Percentiles rank a stretch among this genome's conserved stretches.
These are phyloP conservation scores for Fraxinus sp. DNA, from an alignment of 305 asterid species.

Conservation along the genomic window DNA sequence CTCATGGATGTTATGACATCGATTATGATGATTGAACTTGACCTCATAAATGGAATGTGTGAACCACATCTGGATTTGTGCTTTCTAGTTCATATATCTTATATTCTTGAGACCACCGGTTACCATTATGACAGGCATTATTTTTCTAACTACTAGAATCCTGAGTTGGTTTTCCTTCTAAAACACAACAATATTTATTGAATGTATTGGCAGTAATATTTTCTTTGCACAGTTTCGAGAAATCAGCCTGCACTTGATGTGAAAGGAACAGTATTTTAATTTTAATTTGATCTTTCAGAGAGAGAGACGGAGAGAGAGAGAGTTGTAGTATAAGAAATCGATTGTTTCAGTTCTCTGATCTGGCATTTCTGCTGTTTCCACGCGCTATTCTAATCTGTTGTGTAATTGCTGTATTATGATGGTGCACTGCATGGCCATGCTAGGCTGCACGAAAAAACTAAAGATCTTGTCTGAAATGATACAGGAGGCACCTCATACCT, in stretches of 20 bases:
- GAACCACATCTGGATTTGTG: not conserved
- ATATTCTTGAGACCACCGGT: not conserved
- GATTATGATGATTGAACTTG: not conserved
- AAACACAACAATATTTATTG: not conserved
- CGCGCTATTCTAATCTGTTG: not conserved
- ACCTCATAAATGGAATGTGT: not conserved
- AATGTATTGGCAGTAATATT: not conserved
- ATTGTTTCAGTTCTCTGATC: constrained; percentile 6
- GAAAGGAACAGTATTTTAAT: not conserved
- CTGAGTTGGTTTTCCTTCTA: not conserved
- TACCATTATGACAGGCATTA: not conserved
- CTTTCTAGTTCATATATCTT: not conserved
- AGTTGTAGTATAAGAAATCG: not conserved
- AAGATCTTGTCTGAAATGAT: constrained; percentile 21
- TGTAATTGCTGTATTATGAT: not conserved
- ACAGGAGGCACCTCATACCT: constrained; percentile 55
- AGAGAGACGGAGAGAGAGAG: not conserved
- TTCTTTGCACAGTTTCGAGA: not conserved
- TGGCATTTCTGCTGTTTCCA: constrained; percentile 1
- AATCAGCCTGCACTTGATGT: not conserved
- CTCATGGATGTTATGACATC: not conserved
- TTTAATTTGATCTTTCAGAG: not conserved
- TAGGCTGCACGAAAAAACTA: not conserved
- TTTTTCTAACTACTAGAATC: not conserved
- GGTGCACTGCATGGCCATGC: constrained; percentile 1